Base-by-base conservation (phyloP, 768 basidiomycete genomes). In the Ramaria rubella region DNA sequence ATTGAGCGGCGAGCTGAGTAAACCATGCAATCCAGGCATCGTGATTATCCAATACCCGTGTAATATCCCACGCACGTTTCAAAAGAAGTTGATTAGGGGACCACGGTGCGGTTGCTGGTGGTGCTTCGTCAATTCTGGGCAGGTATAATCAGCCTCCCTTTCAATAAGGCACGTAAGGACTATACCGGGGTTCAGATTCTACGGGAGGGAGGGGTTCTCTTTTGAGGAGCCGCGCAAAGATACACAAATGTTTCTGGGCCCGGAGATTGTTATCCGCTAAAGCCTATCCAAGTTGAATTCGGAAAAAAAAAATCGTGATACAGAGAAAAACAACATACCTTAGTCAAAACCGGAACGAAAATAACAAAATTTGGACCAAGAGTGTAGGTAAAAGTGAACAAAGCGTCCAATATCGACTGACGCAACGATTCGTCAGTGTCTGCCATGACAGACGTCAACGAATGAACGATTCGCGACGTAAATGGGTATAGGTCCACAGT, bases 151-250 rank as follows among this genome's bases (percentile, higher is more conserved):
- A 19, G 43, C n/a, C n/a, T 19, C 8, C 15, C 9, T 9, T 45
- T 12, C 15, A n/a, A 45, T 45, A 7, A 9, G 71, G 69, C 2
- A n/a, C 84, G 84, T 19, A 87, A 83, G 12, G 48, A 5, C 48
- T 49, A n/a, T 31, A 49, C 48, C 15, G 12, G 19, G 48, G 48
- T 12, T 6, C 48, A 49, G 7, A 11, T 24, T 49, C 23, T 24
- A 49, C 6, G 17, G 21, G 21, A 31, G 48, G 42, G 96, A 88
- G 38, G 95, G 78, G 58, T 78, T 83, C 61, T 97, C 95, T 63
- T 97, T 97, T 57, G 83, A 82, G 0, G 82, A 73, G 69, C 96
- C 90, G 4, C 77, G 70, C 55, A 97, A 85, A 34, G 82, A 81
- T 60, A 88, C 84, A 36, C 85, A 79, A 17, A 89, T 71, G 29